phyloP scores from a whole-genome alignment of 1,284 basidiomycete genomes.

The Kwoniella shivajii region DNA sequence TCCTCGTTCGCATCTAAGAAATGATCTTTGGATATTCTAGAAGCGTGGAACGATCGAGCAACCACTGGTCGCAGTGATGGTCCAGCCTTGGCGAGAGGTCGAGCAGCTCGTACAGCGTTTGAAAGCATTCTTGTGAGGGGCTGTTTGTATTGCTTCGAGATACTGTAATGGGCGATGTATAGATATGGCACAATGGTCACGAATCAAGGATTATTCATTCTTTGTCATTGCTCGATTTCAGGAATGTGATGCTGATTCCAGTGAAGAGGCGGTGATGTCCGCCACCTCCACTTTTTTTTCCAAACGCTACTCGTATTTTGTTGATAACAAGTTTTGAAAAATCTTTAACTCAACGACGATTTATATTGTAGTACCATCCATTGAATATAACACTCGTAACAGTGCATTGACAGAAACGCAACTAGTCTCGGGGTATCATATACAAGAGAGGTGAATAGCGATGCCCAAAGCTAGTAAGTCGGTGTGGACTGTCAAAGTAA shows the following conservation, averaged over 20 bases:
- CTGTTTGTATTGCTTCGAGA: neutral
- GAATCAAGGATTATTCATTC: too few relatives aligned
- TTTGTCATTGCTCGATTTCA: too few relatives aligned
- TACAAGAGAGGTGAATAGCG: too few relatives aligned
- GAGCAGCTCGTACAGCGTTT: slow-evolving; percentile 3
- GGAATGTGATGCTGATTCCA: neutral
- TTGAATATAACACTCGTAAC: too few relatives aligned
- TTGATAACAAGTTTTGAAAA: too few relatives aligned
- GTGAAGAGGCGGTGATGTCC: slow-evolving; percentile 1
- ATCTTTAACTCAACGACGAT: too few relatives aligned
- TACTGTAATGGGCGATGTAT: neutral
- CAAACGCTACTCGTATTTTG: neutral
- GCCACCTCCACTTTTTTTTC: slow-evolving; percentile 4
- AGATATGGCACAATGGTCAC: too few relatives aligned
- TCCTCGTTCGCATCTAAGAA: slow-evolving; percentile 37
- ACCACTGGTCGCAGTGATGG: slow-evolving; percentile 7
- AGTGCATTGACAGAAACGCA: too few relatives aligned
- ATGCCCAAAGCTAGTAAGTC: slow-evolving; percentile 49
- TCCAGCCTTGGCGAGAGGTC: neutral
- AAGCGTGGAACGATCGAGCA: slow-evolving; percentile 24
- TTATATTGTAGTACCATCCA: too few relatives aligned
- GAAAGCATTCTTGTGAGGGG: slow-evolving; percentile 3
- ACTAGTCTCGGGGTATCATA: too few relatives aligned
- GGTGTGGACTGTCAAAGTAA: neutral
- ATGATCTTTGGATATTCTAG: slow-evolving; percentile 34